Base-by-base conservation (phyloP, 2,329 filamentous ascomycete genomes). In the Cladophialophora exuberans region DNA sequence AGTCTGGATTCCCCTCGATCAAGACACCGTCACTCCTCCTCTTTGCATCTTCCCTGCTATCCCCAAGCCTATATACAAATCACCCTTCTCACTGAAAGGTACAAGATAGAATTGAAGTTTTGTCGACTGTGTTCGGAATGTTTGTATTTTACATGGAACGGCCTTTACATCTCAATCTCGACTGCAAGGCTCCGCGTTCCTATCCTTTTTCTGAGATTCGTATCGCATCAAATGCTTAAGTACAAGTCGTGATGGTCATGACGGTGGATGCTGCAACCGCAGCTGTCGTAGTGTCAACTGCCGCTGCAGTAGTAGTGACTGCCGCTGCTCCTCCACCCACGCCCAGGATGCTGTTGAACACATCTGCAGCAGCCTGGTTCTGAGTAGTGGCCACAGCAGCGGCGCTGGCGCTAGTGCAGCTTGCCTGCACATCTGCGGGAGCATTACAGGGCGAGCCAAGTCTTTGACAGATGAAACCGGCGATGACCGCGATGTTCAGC, bases 391-490 rank as follows among this genome's bases (percentile, higher is more conserved):
- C 56, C 11, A 57, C 49, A 17, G 56, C 49, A 6, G 33, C 38
- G 3, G 53, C 52, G n/a, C 28, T 38, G 6, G 56, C 56, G 28
- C 44, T 45, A 5, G 47, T 44, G 28, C 53, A 56, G 22, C 30
- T 30, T 4, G 46, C 41, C 17, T 52, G 44, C 7, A 53, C 41
- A 35, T 62, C 66, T 5, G 63, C 64, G 4, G 63, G 47, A 2
- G 71, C 72, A 23, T 69, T 67, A 54, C 72, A 73, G 6, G 65
- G 51, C 38, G 67, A 72, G 23, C 64, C 54, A 13, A 79, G 65
- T 45, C 75, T 74, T 28, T 70, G 64, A 66, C 76, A 79, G 66
- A 79, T 78, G 64, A 80, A 80, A 35, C 68, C 60, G 7, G 77
- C 70, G 59, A 81, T 75, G 60, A 79, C 69, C 28, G 63, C 70